Evolutionary conservation across 2,329 filamentous ascomycete genomes (phyloP).

Genomic region (Microcera coccophila): DNA sequence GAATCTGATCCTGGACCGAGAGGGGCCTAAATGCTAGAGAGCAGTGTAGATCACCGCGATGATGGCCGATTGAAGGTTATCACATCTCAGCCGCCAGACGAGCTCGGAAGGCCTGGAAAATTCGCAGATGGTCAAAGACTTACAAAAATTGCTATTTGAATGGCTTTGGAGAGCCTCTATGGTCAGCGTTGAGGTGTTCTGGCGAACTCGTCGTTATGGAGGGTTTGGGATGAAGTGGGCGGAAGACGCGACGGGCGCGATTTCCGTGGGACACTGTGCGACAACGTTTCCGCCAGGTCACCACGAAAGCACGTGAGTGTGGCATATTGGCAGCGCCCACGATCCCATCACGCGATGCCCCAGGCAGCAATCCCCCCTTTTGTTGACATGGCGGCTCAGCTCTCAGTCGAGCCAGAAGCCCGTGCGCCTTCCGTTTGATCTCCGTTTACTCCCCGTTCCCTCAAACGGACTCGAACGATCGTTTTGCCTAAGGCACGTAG

Average conservation of each 20-base stretch:
- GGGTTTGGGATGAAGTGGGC: conserved; percentile 38
- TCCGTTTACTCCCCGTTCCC: conserved; percentile 11
- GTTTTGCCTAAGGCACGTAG: too few relatives aligned
- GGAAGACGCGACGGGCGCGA: conserved; percentile 44
- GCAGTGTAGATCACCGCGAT: conserved; percentile 5
- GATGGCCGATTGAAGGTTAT: conserved; percentile 3
- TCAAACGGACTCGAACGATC: too few relatives aligned
- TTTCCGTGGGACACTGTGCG: conserved; percentile 33
- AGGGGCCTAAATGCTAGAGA: conserved; percentile 16
- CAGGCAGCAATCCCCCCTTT: conserved; percentile 10
- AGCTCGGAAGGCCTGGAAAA: conserved; percentile 21
- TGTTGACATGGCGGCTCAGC: conserved; percentile 15
- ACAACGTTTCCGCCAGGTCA: conserved; percentile 35
- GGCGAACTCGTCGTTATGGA: conserved; percentile 24
- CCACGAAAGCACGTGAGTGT: conserved; percentile 44
- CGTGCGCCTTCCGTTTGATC: conserved; percentile 11
- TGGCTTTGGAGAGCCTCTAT: conserved; percentile 19
- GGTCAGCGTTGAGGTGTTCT: conserved; percentile 22
- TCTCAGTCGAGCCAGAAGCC: conserved; percentile 7
- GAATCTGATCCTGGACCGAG: conserved; percentile 23
- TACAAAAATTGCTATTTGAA: conserved; percentile 10
- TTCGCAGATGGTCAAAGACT: not conserved
- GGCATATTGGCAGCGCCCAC: conserved; percentile 7
- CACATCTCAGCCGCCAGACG: conserved; percentile 19
- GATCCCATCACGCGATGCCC: not conserved